These are phyloP conservation scores for Pseudocercospora cruenta DNA, from an alignment of 2,329 filamentous ascomycete species.

Conservation along the genomic window DNA sequence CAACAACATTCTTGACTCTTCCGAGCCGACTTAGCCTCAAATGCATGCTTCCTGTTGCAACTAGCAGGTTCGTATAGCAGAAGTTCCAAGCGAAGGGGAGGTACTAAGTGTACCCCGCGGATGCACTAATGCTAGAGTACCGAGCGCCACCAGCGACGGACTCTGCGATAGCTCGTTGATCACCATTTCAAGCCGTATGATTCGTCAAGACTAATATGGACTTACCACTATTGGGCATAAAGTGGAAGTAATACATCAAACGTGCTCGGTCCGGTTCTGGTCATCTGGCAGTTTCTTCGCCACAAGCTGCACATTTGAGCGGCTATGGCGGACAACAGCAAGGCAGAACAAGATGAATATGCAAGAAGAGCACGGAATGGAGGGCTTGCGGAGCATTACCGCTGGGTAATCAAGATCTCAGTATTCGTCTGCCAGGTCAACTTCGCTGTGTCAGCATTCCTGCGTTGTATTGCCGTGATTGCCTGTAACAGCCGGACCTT, in stretches of 20 bases:
- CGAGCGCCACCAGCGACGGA: neutral
- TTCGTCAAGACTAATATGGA: neutral
- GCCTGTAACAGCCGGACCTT: too few relatives aligned
- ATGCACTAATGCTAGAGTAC: neutral
- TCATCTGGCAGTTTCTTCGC: neutral
- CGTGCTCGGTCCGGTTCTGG: neutral
- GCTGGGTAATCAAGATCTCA: too few relatives aligned
- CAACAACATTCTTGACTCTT: neutral
- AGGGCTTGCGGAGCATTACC: too few relatives aligned
- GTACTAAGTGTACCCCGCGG: neutral
- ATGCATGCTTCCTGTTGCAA: neutral
- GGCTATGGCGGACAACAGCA: too few relatives aligned
- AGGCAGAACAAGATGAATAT: too few relatives aligned
- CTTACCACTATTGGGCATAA: neutral
- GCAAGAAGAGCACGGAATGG: too few relatives aligned
- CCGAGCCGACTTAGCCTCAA: neutral
- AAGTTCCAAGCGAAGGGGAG: neutral
- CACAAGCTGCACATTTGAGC: too few relatives aligned
- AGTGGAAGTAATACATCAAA: neutral
- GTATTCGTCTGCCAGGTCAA: too few relatives aligned
- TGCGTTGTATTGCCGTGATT: too few relatives aligned
- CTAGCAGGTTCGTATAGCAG: neutral
- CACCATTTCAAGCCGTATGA: neutral
- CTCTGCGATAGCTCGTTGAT: neutral
- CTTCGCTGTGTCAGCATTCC: too few relatives aligned